Evolutionary conservation across 202 grass and related monocot species (phyloP), one percentile per base, ranked within the genome.

Genomic region (Cymbopogon flexuosus): DNA sequence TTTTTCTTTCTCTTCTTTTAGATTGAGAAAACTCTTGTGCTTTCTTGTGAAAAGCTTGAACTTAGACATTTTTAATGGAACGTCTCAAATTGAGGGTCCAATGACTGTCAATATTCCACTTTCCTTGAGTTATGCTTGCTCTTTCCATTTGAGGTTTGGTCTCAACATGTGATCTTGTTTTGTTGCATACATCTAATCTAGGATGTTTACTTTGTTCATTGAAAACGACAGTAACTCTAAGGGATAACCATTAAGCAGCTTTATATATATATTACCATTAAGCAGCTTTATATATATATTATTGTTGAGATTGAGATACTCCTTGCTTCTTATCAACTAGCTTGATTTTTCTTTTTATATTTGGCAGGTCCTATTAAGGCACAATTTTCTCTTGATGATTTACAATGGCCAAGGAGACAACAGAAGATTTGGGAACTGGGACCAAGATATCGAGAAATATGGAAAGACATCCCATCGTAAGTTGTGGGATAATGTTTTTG

Each of bases 381-480:
- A 81, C 77, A 83, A 1, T 93, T 94, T 86, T 79, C 30, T 83
- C 51, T 92, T 37, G 72, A 43, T 63, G 96, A 95, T 82, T 29
- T 58, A n/a, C 73, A 88, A n/a, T 95, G 90, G 90, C 81, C 91
- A 76, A 79, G 51, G 73, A 95, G 84, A 81, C 86, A 95, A 68
- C 62, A 95, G 39, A 88, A 83, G 64, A 93, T 98, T 64, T 93
- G 77, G 70, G 83, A 87, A 87, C 84, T 98, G 46, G 79, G 87
- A 43, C 73, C 75, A 85, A 89, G 88, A 90, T 98, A 98, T 80
- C 62, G 56, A 76, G 90, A 95, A 81, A 88, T 95, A 85, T 98
- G 96, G 96, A 88, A 85, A 58, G 66, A 52, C 37, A 63, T 77
- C 78, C 63, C 86, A 57, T 46, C 22, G 96, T 98, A 94, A 93